Evolutionary conservation across 352 stramenopile species (phyloP).

Genomic region (Phytophthora pinifolia): DNA sequence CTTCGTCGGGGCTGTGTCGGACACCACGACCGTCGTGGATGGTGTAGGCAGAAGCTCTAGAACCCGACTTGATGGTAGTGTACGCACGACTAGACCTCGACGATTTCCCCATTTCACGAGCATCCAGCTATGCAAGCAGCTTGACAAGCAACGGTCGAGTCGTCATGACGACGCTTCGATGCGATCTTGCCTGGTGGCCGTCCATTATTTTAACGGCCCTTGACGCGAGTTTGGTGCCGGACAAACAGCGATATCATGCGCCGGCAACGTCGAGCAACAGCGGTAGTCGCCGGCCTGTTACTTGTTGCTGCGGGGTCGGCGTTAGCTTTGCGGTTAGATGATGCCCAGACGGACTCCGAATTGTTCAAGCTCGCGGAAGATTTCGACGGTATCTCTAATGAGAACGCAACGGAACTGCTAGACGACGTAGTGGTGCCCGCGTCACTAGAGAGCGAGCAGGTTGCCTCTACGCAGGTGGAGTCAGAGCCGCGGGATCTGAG

Average conservation of each 20-base stretch:
- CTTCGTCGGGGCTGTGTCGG: slow-evolving; percentile 17
- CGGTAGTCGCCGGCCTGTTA: slow-evolving; percentile 1
- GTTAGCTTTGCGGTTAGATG: background rate
- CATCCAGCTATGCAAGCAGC: background rate
- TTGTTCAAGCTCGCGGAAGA: slow-evolving; percentile 15
- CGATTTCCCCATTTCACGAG: slow-evolving; percentile 11
- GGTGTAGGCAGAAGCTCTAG: slow-evolving; percentile 32
- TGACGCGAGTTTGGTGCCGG: slow-evolving; percentile 1
- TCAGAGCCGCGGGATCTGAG: slow-evolving; percentile 10
- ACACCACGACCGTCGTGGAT: slow-evolving; percentile 34
- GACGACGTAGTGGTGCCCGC: slow-evolving; percentile 22
- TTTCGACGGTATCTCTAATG: slow-evolving; percentile 11
- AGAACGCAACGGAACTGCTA: slow-evolving; percentile 22
- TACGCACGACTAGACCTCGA: slow-evolving; percentile 11
- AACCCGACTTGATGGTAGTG: slow-evolving; percentile 12
- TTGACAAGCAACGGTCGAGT: background rate
- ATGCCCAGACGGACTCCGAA: background rate
- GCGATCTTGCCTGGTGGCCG: slow-evolving; percentile 20
- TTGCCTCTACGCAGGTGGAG: background rate
- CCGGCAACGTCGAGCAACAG: slow-evolving; percentile 6
- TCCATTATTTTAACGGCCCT: slow-evolving; percentile 5
- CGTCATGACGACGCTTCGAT: background rate
- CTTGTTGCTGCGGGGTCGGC: slow-evolving; percentile 1
- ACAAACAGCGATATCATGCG: slow-evolving; percentile 16
- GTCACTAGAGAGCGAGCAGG: slow-evolving; percentile 13